Conservation (phyloP, 106 monocot species). For the Dendrobium officinale region DNA sequence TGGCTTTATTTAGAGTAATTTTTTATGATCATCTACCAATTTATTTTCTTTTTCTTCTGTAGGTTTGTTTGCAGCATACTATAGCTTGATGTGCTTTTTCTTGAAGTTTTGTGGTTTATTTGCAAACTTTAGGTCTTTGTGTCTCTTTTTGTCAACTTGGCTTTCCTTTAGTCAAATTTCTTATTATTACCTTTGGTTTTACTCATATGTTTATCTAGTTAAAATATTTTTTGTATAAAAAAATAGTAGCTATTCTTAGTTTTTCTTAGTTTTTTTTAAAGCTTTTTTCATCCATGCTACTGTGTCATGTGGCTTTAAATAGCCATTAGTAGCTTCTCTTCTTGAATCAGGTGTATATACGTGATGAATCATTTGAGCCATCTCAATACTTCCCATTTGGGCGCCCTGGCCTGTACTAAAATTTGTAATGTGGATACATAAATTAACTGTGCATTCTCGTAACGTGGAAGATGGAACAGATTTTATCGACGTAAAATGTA, state of each 20-base stretch:
- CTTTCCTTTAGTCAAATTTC: not conserved
- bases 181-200: not conserved
- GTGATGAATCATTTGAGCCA: conserved; percentile 69
- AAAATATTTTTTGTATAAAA: no score
- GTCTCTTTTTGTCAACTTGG: not conserved
- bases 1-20: not conserved
- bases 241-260: not conserved
- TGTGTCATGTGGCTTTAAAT: not conserved
- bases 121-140: not conserved
- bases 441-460: conserved; percentile 32
- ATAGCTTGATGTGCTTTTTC: not conserved
- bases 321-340: conserved; percentile 5
- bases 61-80: not conserved
- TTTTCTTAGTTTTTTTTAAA: not conserved
- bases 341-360: conserved; percentile 70
- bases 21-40: not conserved
- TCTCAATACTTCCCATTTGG: conserved; percentile 73
- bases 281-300: not conserved
- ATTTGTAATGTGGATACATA: conserved; percentile 42
- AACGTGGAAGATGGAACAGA: conserved; percentile 14
- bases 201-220: not conserved
- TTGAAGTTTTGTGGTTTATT: not conserved
- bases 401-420: conserved; percentile 37
- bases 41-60: not conserved
- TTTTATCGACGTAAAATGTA: conserved; percentile 34